Conservation (phyloP, 2,329 filamentous ascomycete genomes). For the Calonectria ilicicola region DNA sequence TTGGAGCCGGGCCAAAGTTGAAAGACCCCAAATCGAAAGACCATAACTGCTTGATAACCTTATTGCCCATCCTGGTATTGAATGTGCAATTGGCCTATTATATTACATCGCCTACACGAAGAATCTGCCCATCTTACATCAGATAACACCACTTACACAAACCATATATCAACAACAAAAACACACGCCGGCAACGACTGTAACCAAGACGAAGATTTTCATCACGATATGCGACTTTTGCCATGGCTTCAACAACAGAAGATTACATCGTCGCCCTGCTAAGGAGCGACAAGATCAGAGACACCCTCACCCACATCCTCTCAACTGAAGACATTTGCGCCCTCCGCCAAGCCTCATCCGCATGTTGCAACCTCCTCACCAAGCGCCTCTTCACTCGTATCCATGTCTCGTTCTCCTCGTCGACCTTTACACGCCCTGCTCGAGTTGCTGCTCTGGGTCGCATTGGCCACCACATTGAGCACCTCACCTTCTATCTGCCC, state of each 20-base stretch:
- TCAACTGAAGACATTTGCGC: slow-evolving; percentile 66
- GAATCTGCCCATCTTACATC: slow-evolving; percentile 32
- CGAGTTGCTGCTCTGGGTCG: slow-evolving; percentile 80
- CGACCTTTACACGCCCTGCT: slow-evolving; percentile 79
- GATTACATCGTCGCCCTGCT: slow-evolving; percentile 67
- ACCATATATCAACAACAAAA: slow-evolving; percentile 9
- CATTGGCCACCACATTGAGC: slow-evolving; percentile 83
- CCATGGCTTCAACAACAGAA: slow-evolving; percentile 62
- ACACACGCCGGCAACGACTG: not conserved
- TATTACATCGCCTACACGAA: slow-evolving; percentile 8
- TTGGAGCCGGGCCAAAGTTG: slow-evolving; percentile 20
- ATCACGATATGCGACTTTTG: slow-evolving; percentile 61
- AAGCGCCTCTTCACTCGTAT: slow-evolving; percentile 77
- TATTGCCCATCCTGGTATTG: not conserved
- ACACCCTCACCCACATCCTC: slow-evolving; percentile 62
- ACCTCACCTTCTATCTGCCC: slow-evolving; percentile 81
- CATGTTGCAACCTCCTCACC: slow-evolving; percentile 77
- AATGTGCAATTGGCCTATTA: slow-evolving; percentile 23
- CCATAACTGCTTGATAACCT: slow-evolving; percentile 8
- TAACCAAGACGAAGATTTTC: not conserved
- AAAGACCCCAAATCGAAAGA: slow-evolving; percentile 14
- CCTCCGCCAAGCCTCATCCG: slow-evolving; percentile 75
- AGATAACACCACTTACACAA: slow-evolving; percentile 23
- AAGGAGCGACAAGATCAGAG: slow-evolving; percentile 63
- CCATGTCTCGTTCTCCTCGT: slow-evolving; percentile 77